Conservation (phyloP, 805 yeast genomes). For the Wickerhamiella sorbophila region DNA sequence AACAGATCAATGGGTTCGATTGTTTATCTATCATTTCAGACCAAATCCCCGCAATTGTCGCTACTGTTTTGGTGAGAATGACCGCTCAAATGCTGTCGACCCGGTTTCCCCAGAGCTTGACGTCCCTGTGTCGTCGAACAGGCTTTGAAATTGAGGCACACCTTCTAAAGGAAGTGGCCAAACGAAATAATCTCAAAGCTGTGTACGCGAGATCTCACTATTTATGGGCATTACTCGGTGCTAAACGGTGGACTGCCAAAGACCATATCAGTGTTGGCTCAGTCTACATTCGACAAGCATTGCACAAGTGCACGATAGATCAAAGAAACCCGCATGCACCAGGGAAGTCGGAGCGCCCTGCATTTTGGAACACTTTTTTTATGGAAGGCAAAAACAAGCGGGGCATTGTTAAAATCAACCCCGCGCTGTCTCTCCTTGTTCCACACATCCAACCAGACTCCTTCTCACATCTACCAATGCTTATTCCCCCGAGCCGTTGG, state of each 20-base stretch:
- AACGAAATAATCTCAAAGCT: neutral
- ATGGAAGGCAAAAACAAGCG: constrained; percentile 43
- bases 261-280: constrained; percentile 23
- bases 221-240: constrained; percentile 7
- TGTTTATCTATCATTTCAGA: neutral
- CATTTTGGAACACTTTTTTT: constrained; percentile 51
- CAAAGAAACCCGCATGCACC: constrained; percentile 2
- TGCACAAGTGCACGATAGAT: constrained; percentile 21
- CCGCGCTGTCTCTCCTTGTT: constrained; percentile 58
- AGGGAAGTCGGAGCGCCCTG: constrained; percentile 43
- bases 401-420: constrained; percentile 71
- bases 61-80: constrained; percentile 5
- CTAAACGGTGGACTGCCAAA: constrained; percentile 29
- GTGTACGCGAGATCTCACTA: constrained; percentile 6
- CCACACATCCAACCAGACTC: constrained; percentile 47
- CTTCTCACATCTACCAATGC: constrained; percentile 70
- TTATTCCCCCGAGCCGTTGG: constrained; percentile 73
- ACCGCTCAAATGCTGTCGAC: constrained; percentile 1
- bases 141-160: constrained; percentile 9
- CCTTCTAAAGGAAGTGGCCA: constrained; percentile 4
- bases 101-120: constrained; percentile 8
- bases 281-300: constrained; percentile 8
- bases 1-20: constrained; percentile 3
- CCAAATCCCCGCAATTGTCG: constrained; percentile 6
- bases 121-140: constrained; percentile 9